phyloP scores from a whole-genome alignment of 2,329 filamentous ascomycete genomes.

The Fusarium pseudonygamai region DNA sequence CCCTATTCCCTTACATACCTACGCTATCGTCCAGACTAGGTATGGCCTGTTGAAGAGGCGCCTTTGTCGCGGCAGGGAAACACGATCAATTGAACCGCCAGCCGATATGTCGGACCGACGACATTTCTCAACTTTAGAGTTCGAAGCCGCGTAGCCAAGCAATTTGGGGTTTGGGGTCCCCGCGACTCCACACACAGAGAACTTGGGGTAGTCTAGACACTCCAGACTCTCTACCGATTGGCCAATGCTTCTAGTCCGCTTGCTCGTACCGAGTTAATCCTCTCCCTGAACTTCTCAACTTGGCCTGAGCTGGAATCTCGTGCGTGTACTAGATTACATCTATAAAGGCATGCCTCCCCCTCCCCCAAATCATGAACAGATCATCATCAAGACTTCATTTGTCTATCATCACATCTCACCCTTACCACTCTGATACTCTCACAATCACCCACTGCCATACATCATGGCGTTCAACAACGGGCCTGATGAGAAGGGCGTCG shows the following conservation, averaged over 20 bases:
- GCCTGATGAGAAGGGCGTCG: neutral
- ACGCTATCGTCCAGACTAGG: neutral
- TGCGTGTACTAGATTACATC: neutral
- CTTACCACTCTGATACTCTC: neutral
- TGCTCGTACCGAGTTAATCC: neutral
- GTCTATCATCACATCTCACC: neutral
- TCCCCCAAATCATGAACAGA: neutral
- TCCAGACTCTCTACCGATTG: neutral
- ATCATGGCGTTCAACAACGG: neutral
- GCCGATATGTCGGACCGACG: neutral
- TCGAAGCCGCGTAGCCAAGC: neutral
- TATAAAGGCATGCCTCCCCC: neutral
- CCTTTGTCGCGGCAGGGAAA: neutral
- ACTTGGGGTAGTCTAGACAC: neutral
- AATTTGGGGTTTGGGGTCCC: neutral
- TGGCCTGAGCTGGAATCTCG: neutral
- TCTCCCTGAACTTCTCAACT: neutral
- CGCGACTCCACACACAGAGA: neutral
- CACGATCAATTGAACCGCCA: neutral
- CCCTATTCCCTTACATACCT: too few species aligned
- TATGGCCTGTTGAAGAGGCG: neutral
- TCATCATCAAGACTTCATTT: neutral
- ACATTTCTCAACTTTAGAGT: neutral
- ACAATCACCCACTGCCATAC: neutral
- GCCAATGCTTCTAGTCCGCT: neutral